phyloP scores from a whole-genome alignment of 768 basidiomycete species.

The Nidularia sp. region DNA sequence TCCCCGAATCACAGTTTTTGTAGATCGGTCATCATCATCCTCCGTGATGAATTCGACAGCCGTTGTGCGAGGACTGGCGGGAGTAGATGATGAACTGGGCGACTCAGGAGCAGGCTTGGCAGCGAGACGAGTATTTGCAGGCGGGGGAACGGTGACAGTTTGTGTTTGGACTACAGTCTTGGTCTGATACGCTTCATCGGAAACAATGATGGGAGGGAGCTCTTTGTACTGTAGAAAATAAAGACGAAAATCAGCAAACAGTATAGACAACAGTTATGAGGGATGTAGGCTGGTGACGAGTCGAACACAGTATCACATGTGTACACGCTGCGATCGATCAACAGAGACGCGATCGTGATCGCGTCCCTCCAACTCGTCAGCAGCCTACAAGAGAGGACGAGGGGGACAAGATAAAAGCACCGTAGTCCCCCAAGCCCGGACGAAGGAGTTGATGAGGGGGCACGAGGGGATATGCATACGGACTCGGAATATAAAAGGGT shows the following conservation, averaged over 20 bases:
- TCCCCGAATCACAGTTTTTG: conserved; percentile 37
- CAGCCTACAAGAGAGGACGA: conserved; percentile 43
- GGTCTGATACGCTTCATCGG: conserved; percentile 49
- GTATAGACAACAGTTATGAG: conserved; percentile 10
- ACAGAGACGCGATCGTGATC: conserved; percentile 15
- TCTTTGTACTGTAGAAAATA: conserved; percentile 34
- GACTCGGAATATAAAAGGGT: conserved; percentile 58
- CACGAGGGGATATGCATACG: conserved; percentile 58
- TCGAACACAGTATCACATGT: conserved; percentile 36
- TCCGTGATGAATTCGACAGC: conserved; percentile 67
- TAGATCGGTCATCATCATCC: conserved; percentile 42
- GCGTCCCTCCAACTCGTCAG: conserved; percentile 34
- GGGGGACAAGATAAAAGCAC: conserved; percentile 74
- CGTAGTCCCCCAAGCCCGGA: conserved; percentile 89
- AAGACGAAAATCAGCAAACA: conserved; percentile 27
- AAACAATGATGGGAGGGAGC: conserved; percentile 41
- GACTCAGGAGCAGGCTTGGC: conserved; percentile 70
- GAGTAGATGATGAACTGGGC: conserved; percentile 48
- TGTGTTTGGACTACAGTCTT: conserved; percentile 64
- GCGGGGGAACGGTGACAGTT: conserved; percentile 68
- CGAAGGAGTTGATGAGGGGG: conserved; percentile 65
- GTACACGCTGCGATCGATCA: conserved; percentile 29
- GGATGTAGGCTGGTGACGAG: conserved; percentile 31
- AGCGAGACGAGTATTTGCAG: conserved; percentile 74
- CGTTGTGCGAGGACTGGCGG: conserved; percentile 72